These are phyloP conservation scores for Fusarium cyanostomum DNA, from an alignment of 2,329 filamentous ascomycete genomes.

Conservation along the genomic window DNA sequence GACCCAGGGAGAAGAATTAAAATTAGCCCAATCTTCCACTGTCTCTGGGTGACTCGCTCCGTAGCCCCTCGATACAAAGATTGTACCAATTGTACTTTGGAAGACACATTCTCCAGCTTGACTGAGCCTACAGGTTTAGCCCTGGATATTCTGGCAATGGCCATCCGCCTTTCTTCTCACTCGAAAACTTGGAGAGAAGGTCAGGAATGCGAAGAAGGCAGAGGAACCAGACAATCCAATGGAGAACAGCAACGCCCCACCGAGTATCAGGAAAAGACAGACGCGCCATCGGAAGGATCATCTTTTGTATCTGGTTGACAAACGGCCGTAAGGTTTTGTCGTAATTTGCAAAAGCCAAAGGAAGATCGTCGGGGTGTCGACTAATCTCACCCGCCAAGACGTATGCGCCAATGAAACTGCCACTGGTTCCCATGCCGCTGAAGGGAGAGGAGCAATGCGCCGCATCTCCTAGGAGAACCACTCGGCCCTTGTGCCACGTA, in stretches of 20 bases:
- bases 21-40: too few relatives aligned
- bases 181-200: conserved; percentile 22
- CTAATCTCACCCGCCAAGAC: conserved; percentile 26
- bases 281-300: conserved; percentile 11
- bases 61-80: too few relatives aligned
- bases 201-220: conserved; percentile 16
- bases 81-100: too few relatives aligned
- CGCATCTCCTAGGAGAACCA: conserved; percentile 20
- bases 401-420: conserved; percentile 24
- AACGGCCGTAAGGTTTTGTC: conserved; percentile 17
- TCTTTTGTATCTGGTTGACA: conserved; percentile 21
- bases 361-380: conserved; percentile 5
- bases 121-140: neutral
- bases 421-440: conserved; percentile 27
- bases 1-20: too few relatives aligned
- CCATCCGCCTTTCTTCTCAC: conserved; percentile 27
- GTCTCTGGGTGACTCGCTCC: too few relatives aligned
- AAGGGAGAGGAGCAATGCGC: conserved; percentile 26
- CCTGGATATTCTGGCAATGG: conserved; percentile 18
- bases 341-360: conserved; percentile 24
- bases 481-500: conserved; percentile 14
- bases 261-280: conserved; percentile 12
- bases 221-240: conserved; percentile 23
- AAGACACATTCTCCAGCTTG: rapidly evolving
- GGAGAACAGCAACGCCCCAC: conserved; percentile 16